Evolutionary conservation across 1,139 yeast species (phyloP), one percentile per base, ranked within the genome.

Genomic region (Yamadazyma buinensis): DNA sequence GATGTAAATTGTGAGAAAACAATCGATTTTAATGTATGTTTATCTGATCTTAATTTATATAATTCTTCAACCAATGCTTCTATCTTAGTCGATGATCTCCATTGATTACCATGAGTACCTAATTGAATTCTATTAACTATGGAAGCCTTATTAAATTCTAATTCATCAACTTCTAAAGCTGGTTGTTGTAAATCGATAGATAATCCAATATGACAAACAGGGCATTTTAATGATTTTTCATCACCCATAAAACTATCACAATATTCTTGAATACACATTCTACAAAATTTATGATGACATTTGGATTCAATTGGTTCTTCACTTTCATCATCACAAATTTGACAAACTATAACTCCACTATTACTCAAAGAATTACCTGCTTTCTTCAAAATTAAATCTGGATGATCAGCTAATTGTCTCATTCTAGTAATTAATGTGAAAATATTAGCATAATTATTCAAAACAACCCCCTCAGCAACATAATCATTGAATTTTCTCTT

Each of bases 371-470:
- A 68, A 27, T 66, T 57, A 4, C 43, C 41, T 11, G 76, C 76
- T 37, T 88, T 70, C 47, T 90, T 80, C 53, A 92, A 66, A 1
- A 92, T 97, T 44, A 94, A 67, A 61, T 94, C 99, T 0, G 98
- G 98, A 57, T 92, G 99, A 57, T 94, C 98, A 0, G 98, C 97
- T 49, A 92, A 69, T 59, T 92, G 98, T 52, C 98, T 77, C 98
- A 92, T 92, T 51, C 98, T 70, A 0, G 98, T 94, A 49, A 92
- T 90, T 39, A 94, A 71, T 0, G 97, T 90, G 63, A 92, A 94
- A 51, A 92, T 90, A 51, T 92, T 92, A 28, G 98, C 98, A 61
- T 94, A 92, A 57, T 94, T 92, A 58, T 90, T 90, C 39, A 88
- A 68, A 29, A 88, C 95, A 20, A 92, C 96, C 57, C 98, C 98